Conservation (phyloP, 257 asterid genomes). For the Salvia hispanica region DNA sequence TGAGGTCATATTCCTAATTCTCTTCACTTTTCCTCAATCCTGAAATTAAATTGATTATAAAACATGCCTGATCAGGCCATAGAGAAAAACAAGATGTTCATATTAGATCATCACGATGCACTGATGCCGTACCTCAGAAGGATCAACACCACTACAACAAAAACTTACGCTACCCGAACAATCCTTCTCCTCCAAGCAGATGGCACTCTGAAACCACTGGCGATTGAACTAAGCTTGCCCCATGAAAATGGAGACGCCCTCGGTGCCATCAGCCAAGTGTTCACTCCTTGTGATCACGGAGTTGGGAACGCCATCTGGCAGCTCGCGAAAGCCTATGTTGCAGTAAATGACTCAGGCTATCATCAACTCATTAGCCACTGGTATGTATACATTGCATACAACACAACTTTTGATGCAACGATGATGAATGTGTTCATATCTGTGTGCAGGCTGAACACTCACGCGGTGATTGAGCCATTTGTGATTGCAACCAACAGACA, state of each 20-base stretch:
- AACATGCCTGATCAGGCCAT: conserved; percentile 52
- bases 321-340: conserved; percentile 90
- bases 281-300: conserved; percentile 68
- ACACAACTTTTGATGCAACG: not conserved
- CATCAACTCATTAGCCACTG: conserved; percentile 98
- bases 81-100: conserved; percentile 51
- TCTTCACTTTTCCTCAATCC: conserved; percentile 14
- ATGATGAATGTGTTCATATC: not conserved
- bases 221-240: conserved; percentile 86
- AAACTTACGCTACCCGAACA: conserved; percentile 83
- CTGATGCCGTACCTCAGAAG: conserved; percentile 75
- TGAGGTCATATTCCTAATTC: conserved; percentile 42
- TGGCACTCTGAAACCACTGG: conserved; percentile 84
- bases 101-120: conserved; percentile 85
- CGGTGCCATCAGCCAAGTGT: conserved; percentile 70
- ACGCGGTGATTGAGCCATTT: conserved; percentile 96
- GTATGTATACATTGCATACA: conserved; percentile 38
- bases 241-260: conserved; percentile 55
- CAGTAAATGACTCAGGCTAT: conserved; percentile 87
- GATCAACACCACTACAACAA: conserved; percentile 67
- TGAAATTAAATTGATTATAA: no score
- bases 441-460: conserved; percentile 82
- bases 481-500: conserved; percentile 72
- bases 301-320: conserved; percentile 75
- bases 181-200: conserved; percentile 73